Evolutionary conservation across 2,329 filamentous ascomycete genomes (phyloP).

Genomic region (Bisporella sp.): DNA sequence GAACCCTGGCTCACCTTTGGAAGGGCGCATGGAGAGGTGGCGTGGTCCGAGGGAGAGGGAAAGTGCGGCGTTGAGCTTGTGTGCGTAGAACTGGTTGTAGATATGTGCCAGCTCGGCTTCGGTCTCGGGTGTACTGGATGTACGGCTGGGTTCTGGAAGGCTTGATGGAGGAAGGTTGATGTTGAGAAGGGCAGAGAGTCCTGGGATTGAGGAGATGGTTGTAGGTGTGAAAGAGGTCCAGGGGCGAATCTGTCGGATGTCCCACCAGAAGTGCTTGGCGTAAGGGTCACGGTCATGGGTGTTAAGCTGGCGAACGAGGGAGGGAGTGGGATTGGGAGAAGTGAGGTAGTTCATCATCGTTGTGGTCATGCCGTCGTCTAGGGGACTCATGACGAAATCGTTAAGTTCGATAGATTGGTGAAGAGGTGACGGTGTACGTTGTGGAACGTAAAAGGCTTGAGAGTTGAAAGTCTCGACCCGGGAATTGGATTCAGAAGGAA

Average conservation of each 20-base stretch:
- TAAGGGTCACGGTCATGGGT: constrained; percentile 58
- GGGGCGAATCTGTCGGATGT: constrained; percentile 76
- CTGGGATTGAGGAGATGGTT: constrained; percentile 66
- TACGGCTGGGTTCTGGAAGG: constrained; percentile 43
- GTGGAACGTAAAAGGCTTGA: constrained; percentile 28
- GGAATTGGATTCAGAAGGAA: constrained; percentile 25
- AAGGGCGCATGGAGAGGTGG: constrained; percentile 35
- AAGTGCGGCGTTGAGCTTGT: constrained; percentile 81
- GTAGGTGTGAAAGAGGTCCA: constrained; percentile 75
- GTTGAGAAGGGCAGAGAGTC: constrained; percentile 65
- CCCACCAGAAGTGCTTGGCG: constrained; percentile 91
- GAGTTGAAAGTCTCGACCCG: constrained; percentile 41
- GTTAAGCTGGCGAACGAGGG: constrained; percentile 72
- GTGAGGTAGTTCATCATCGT: constrained; percentile 76
- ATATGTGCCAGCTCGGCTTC: constrained; percentile 70
- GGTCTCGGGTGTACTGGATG: constrained; percentile 64
- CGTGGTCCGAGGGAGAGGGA: constrained; percentile 65
- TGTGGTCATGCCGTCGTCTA: constrained; percentile 37
- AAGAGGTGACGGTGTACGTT: constrained; percentile 39
- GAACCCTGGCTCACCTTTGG: constrained; percentile 30
- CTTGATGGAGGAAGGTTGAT: constrained; percentile 56
- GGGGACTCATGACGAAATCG: constrained; percentile 25
- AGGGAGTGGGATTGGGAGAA: constrained; percentile 71
- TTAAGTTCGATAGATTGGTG: constrained; percentile 24
- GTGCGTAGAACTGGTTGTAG: constrained; percentile 71